Percentiles rank a stretch among this genome's conserved stretches.
These are phyloP conservation scores for Hawksworthiomyces lignivorus DNA, from an alignment of 2,329 filamentous ascomycete genomes.

Conservation along the genomic window DNA sequence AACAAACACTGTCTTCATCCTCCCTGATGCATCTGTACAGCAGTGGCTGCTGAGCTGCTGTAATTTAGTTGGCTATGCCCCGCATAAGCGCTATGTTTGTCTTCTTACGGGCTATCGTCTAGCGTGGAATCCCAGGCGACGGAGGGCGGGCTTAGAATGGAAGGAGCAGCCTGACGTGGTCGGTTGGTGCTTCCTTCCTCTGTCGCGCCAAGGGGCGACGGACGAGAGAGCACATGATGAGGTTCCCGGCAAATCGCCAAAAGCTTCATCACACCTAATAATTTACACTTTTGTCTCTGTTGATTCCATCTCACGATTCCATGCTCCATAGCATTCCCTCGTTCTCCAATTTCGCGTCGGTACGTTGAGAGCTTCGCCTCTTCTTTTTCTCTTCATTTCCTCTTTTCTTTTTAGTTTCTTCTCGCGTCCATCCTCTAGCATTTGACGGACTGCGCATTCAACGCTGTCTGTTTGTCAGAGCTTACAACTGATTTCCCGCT, in stretches of 20 bases:
- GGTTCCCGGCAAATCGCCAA: not conserved
- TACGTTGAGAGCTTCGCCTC: not conserved
- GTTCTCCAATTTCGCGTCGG: not conserved
- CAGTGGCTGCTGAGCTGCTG: not conserved
- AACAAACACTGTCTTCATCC: no score
- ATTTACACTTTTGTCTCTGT: not conserved
- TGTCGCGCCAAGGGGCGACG: not conserved
- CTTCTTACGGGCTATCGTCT: not conserved
- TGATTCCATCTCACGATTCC: not conserved
- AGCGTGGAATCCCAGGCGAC: not conserved
- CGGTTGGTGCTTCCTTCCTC: not conserved
- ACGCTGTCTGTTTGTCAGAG: no score
- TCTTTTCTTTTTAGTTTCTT: no score
- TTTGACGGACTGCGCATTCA: no score
- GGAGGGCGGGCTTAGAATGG: not conserved
- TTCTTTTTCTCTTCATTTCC: not conserved
- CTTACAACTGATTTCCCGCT: no score
- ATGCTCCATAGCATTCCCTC: no score
- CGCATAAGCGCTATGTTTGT: constrained; percentile 4
- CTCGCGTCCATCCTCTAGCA: no score
- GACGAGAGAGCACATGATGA: not conserved
- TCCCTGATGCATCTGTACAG: no score
- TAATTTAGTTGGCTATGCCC: constrained; percentile 1
- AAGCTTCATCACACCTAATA: not conserved
- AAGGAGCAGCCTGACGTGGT: not conserved